Evolutionary conservation across 768 basidiomycete genomes (phyloP), one percentile per base, ranked within the genome.

Genomic region (Amanita rubescens): DNA sequence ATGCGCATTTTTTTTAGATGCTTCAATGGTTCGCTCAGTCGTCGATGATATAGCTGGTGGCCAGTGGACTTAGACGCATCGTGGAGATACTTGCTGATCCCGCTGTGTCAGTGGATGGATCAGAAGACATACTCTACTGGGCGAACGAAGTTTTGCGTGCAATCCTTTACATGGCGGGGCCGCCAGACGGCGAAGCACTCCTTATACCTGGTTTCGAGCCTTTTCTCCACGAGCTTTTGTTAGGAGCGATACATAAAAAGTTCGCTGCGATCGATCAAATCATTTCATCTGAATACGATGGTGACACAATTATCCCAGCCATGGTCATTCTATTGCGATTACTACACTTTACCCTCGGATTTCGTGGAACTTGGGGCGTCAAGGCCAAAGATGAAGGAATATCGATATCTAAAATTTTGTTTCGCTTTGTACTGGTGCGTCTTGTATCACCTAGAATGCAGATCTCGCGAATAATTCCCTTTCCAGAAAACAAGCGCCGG

Each of bases 291-390:
- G 52, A 44, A 27, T 25, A 46, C 32, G 17, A 44, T 19, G 33
- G 32, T 15, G 25, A 17, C 15, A 19, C 25, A 20, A 20, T 53
- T 9, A 32, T 39, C 15, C 42, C 43, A 41, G 69, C 71, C 11
- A 66, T 79, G 25, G 71, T 85, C 19, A 74, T 89, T 32, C 65
- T 89, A 25, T 76, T 79, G 2, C 81, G 88, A 2, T 67, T 90
- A 14, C 59, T 90, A 20, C 88, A 91, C 60, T 90, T 90, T 56
- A 75, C 81, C 62, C 70, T 90, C 7, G 81, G 85, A 20, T 85
- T 89, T 60, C 75, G 74, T 15, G 75, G 73, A 8, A 62, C 65
- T 4, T 88, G 85, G 84, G 80, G 79, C 2, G 55, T 70, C 2
- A 72, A 67, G 46, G 71, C 74, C 37, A 82, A 74, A 57, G 76